phyloP scores from a whole-genome alignment of 768 basidiomycete species.

The Boletus pseudo-olivaceus region DNA sequence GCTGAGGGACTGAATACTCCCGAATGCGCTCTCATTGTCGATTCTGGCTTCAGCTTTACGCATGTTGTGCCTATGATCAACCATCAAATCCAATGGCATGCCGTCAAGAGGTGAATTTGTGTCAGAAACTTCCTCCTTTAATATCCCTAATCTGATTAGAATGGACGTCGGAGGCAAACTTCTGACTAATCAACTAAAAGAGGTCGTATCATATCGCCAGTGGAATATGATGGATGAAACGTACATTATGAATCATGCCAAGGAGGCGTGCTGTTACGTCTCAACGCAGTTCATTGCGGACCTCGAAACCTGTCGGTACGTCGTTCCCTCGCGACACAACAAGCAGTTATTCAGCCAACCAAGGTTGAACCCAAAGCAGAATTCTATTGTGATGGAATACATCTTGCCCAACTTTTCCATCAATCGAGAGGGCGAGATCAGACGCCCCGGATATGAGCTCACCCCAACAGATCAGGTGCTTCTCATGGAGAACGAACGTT shows the following conservation, averaged over 20 bases:
- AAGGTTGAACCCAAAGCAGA: slow-evolving; percentile 54
- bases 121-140: slow-evolving; percentile 12
- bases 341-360: slow-evolving; percentile 18
- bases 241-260: slow-evolving; percentile 88
- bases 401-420: slow-evolving; percentile 83
- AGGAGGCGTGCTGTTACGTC: slow-evolving; percentile 88
- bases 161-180: slow-evolving; percentile 96
- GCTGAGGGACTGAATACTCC: slow-evolving; percentile 48
- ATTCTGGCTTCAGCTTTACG: slow-evolving; percentile 93
- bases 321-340: slow-evolving; percentile 18
- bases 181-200: slow-evolving; percentile 92
- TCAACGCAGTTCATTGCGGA: slow-evolving; percentile 68
- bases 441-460: slow-evolving; percentile 48
- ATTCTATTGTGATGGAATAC: slow-evolving; percentile 81
- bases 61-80: slow-evolving; percentile 83
- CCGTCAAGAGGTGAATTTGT: slow-evolving; percentile 67
- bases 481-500: slow-evolving; percentile 87
- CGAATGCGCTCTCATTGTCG: slow-evolving; percentile 80
- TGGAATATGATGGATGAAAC: slow-evolving; percentile 99
- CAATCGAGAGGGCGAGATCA: slow-evolving; percentile 58
- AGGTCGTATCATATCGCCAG: slow-evolving; percentile 89
- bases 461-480: slow-evolving; percentile 65
- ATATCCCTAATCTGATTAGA: slow-evolving; percentile 40
- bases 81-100: slow-evolving; percentile 71
- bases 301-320: slow-evolving; percentile 76